Evolutionary conservation across 2,329 filamentous ascomycete species (phyloP), one percentile per base, ranked within the genome.

Genomic region (Cladosporium cucumerinum): DNA sequence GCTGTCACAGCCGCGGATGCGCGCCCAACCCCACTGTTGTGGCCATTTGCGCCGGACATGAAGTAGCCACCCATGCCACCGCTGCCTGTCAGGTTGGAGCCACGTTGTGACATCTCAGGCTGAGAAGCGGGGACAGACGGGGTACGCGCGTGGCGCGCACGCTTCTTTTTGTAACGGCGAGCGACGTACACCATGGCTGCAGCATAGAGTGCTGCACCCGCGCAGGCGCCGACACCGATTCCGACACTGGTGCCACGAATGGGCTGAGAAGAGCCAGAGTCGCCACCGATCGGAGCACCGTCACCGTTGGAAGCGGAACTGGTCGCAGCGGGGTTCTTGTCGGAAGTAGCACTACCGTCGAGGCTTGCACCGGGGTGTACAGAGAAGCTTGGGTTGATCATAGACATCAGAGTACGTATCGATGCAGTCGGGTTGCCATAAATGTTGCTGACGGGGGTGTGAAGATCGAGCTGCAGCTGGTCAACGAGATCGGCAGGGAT

Each of bases 121-220:
- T 91, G 79, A 49, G 89, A 92, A 81, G 86, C 91, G 63, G 88
- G 85, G 59, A 94, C 80, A 54, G 92, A 96, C 83, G 87, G 92
- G 61, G 89, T 84, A 66, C 92, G 90, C 73, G 88, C 86, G 80
- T 96, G 91, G 36, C 70, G 70, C 61, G 70, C 66, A 59, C 87
- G 82, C 84, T 90, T 92, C 81, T 90, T 89, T 84, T 93, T 92
- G 85, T 97, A 97, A 66, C 93, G 87, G 67, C 93, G 89, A 58
- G 93, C 93, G 70, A 97, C 87, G 73, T 95, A 88, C 81, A 97
- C 94, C 93, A 97, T 97, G 76, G 92, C 93, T 14, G 90, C 91
- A 74, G 93, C 93, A 71, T 97, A 97, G n/a, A 92, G 88, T 59
- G 89, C 90, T 49, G 91, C 92, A 73, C 93, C 66, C 21, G 62